phyloP scores from a whole-genome alignment of 2,329 filamentous ascomycete genomes.

The Stagonosporopsis tanaceti region DNA sequence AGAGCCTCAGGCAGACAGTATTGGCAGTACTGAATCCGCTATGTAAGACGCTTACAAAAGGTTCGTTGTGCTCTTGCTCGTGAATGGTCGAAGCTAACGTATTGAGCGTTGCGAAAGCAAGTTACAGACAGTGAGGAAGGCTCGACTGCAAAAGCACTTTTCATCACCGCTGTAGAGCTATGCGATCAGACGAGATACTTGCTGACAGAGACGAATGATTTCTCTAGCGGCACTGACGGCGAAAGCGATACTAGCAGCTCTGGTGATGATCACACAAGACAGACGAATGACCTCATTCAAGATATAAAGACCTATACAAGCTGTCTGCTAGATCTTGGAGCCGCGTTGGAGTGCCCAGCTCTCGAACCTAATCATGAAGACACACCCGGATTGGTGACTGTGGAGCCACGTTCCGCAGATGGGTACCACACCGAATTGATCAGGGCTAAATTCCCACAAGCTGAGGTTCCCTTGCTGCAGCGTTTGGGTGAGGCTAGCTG shows the following conservation, averaged over 20 bases:
- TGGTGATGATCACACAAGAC: background rate
- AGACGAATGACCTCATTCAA: background rate
- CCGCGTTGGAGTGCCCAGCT: constrained; percentile 29
- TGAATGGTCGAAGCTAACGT: background rate
- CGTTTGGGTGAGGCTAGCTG: constrained; percentile 31
- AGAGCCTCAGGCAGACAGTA: constrained; percentile 19
- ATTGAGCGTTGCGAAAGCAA: background rate
- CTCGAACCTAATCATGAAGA: constrained; percentile 21
- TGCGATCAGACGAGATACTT: constrained; percentile 24
- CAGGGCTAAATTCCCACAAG: constrained; percentile 25
- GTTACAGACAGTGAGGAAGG: background rate
- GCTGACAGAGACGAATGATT: background rate
- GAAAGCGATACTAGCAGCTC: constrained; percentile 10
- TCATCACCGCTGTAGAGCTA: constrained; percentile 9
- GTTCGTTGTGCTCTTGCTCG: constrained; percentile 4
- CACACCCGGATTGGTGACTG: constrained; percentile 1
- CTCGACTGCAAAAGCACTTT: background rate
- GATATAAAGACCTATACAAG: constrained; percentile 23
- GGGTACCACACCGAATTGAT: constrained; percentile 32
- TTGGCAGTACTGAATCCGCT: constrained; percentile 22
- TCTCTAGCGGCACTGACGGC: constrained; percentile 13
- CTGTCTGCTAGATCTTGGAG: constrained; percentile 28
- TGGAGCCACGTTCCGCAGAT: constrained; percentile 23
- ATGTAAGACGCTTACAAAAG: constrained; percentile 18
- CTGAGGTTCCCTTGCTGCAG: constrained; percentile 10